Conservation (phyloP, 352 stramenopile species). For the Pseudoperonospora humuli region DNA sequence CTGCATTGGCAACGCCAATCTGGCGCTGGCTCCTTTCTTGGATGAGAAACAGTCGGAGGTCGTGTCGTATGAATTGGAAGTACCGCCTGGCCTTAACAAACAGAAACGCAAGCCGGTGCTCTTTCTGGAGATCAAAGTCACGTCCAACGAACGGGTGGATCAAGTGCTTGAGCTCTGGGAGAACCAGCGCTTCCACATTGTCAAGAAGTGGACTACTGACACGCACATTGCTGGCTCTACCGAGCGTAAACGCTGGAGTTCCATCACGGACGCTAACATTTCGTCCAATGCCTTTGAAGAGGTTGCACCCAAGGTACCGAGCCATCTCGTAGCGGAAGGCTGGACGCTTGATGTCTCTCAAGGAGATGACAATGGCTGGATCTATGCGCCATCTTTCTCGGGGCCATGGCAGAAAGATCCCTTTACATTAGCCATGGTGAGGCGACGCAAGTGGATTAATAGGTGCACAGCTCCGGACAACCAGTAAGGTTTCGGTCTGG, state of each 20-base stretch:
- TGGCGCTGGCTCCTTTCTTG: constrained; percentile 45
- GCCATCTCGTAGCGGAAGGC: constrained; percentile 44
- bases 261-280: constrained; percentile 44
- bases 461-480: constrained; percentile 36
- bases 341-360: constrained; percentile 73
- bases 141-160: constrained; percentile 41
- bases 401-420: constrained; percentile 71
- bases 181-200: constrained; percentile 72
- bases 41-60: constrained; percentile 40
- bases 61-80: constrained; percentile 47
- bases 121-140: constrained; percentile 53
- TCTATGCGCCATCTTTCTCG: constrained; percentile 71
- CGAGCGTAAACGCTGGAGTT: constrained; percentile 70
- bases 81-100: constrained; percentile 47
- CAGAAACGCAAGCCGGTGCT: constrained; percentile 50
- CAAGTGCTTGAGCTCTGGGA: constrained; percentile 76
- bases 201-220: constrained; percentile 71
- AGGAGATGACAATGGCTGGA: constrained; percentile 78
- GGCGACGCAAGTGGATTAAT: constrained; percentile 80
- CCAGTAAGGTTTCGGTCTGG: constrained; percentile 9
- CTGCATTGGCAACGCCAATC: constrained; percentile 39
- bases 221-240: constrained; percentile 36
- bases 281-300: constrained; percentile 63
- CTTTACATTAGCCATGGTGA: constrained; percentile 70
- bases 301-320: constrained; percentile 52